These are phyloP conservation scores for Globisporangium spinosum DNA, from an alignment of 352 stramenopile genomes.

Conservation along the genomic window DNA sequence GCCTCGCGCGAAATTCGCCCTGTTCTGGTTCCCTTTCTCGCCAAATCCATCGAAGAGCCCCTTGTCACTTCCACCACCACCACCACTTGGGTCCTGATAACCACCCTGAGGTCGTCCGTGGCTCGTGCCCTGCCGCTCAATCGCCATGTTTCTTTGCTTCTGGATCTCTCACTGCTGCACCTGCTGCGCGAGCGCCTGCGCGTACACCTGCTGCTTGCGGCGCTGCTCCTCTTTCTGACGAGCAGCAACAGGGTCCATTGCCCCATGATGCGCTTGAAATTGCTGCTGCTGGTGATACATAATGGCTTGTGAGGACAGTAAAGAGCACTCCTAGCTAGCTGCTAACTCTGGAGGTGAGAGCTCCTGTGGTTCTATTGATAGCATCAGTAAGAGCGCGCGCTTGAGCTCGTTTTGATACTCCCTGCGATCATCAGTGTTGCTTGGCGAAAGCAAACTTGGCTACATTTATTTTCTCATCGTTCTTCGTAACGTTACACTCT, in stretches of 20 bases:
- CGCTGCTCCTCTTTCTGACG: slow-evolving; percentile 51
- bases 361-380: not conserved
- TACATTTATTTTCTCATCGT: not conserved
- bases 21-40: slow-evolving; percentile 26
- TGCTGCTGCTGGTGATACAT: slow-evolving; percentile 21
- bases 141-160: slow-evolving; percentile 38
- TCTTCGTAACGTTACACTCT: not conserved
- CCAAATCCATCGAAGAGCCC: slow-evolving; percentile 48
- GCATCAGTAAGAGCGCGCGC: too few relatives aligned
- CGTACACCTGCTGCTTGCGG: slow-evolving; percentile 52
- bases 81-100: not conserved
- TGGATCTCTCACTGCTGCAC: slow-evolving; percentile 51
- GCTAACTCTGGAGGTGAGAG: not conserved
- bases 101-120: slow-evolving; percentile 1
- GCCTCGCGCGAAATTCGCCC: slow-evolving; percentile 44
- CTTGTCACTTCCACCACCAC: not conserved
- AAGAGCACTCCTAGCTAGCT: not conserved
- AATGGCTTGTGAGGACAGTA: not conserved
- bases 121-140: slow-evolving; percentile 21
- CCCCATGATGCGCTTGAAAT: not conserved
- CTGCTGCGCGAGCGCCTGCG: slow-evolving; percentile 49
- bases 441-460: not conserved
- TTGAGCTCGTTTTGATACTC: not conserved
- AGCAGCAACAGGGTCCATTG: slow-evolving; percentile 14
- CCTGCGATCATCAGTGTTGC: too few relatives aligned